Conservation (phyloP, 2,329 filamentous ascomycete species). For the Fusarium multiceps region DNA sequence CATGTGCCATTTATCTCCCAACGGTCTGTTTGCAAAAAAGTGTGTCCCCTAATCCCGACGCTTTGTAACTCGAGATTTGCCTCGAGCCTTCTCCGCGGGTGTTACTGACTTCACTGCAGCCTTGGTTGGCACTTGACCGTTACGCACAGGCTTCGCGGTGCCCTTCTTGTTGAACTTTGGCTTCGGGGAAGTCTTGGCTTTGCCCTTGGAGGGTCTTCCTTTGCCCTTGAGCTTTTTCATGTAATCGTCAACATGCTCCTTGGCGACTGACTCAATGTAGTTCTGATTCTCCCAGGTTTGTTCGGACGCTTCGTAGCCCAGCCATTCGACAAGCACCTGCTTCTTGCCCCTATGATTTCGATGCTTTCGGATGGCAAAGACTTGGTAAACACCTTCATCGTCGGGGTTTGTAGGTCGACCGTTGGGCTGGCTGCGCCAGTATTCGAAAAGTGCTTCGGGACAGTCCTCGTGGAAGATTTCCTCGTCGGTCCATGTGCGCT, state of each 20-base stretch:
- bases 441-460: slow-evolving; percentile 47
- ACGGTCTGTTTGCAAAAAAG: neutral
- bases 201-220: neutral
- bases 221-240: slow-evolving; percentile 5
- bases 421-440: slow-evolving; percentile 46
- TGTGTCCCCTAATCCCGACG: neutral
- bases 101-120: neutral
- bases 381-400: slow-evolving; percentile 48
- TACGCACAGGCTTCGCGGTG: neutral
- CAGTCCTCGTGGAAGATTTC: slow-evolving; percentile 50
- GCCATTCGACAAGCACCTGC: slow-evolving; percentile 52
- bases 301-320: slow-evolving; percentile 48
- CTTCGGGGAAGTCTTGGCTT: neutral
- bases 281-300: slow-evolving; percentile 48
- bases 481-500: slow-evolving; percentile 52
- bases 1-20: neutral
- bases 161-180: neutral
- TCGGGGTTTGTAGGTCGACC: slow-evolving; percentile 50
- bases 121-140: neutral
- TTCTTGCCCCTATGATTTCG: slow-evolving; percentile 43
- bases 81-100: neutral
- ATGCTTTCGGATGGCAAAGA: slow-evolving; percentile 51
- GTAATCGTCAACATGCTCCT: slow-evolving; percentile 46
- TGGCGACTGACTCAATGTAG: slow-evolving; percentile 45
- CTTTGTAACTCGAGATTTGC: slow-evolving; percentile 6